These are phyloP conservation scores for Penicillium sp. DNA, from an alignment of 2,329 filamentous ascomycete genomes.

Conservation along the genomic window DNA sequence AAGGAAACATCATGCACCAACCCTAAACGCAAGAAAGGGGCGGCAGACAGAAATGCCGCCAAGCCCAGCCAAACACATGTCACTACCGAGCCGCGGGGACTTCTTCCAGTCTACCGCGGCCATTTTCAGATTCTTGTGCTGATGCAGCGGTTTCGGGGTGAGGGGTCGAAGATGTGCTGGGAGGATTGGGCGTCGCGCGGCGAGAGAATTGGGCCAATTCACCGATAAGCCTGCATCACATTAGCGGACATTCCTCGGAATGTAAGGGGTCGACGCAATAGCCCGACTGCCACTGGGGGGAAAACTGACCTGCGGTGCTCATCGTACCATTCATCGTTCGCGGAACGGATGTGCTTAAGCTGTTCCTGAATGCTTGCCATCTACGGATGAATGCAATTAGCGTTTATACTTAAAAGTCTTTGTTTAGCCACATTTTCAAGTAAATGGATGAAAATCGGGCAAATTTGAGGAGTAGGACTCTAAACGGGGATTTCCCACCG, in stretches of 20 bases:
- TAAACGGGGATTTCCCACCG: conserved; percentile 51
- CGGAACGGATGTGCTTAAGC: conserved; percentile 50
- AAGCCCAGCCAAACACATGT: neutral
- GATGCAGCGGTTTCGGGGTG: conserved; percentile 27
- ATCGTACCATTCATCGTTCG: conserved; percentile 51
- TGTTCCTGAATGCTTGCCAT: conserved; percentile 54
- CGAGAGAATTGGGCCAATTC: conserved; percentile 43
- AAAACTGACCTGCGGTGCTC: conserved; percentile 46
- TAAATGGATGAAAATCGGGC: conserved; percentile 37
- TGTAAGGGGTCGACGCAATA: conserved; percentile 2
- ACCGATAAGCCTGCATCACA: conserved; percentile 40
- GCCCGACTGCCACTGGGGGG: neutral
- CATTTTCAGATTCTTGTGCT: conserved; percentile 24
- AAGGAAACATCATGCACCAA: conserved; percentile 25
- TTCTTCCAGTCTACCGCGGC: conserved; percentile 20
- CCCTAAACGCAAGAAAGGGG: neutral
- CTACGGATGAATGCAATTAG: conserved; percentile 38
- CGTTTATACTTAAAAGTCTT: conserved; percentile 18
- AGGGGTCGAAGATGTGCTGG: conserved; percentile 37
- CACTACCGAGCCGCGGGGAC: conserved; percentile 17
- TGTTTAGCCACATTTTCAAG: conserved; percentile 32
- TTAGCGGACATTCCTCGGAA: conserved; percentile 12
- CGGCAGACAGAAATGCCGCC: conserved; percentile 1
- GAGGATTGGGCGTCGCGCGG: conserved; percentile 34
- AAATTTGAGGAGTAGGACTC: conserved; percentile 36